A percentile compares a stretch with the other conserved stretches of the same genome.
These are phyloP conservation scores for Melastoma malabathricum DNA, from an alignment of 345 rosid species.

Conservation along the genomic window DNA sequence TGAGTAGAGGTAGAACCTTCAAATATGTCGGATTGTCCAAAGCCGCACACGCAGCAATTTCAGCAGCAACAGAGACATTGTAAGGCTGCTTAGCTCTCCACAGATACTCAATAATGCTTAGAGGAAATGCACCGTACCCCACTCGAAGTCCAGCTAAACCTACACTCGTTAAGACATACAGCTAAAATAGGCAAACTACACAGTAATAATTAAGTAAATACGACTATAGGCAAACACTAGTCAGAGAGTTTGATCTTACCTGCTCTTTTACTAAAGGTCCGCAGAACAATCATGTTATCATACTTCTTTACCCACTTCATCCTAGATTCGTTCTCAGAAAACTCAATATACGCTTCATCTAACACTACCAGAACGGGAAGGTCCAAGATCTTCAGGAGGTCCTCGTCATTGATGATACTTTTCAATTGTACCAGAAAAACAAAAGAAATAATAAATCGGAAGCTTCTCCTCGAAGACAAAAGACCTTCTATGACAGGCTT, in stretches of 20 bases:
- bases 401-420: constrained; percentile 70
- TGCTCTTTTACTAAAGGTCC: constrained; percentile 97
- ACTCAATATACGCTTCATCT: constrained; percentile 92
- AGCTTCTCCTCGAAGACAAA: too few species aligned
- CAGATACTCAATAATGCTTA: constrained; percentile 67
- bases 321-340: constrained; percentile 67
- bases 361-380: constrained; percentile 81
- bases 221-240: neutral
- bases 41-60: constrained; percentile 93
- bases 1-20: constrained; percentile 26
- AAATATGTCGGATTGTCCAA: constrained; percentile 60
- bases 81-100: constrained; percentile 97
- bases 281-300: constrained; percentile 82
- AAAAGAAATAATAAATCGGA: too few species aligned
- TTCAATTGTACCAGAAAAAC: neutral
- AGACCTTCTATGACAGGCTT: neutral
- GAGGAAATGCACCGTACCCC: constrained; percentile 93
- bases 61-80: constrained; percentile 91
- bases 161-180: constrained; percentile 11
- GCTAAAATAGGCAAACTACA: too few species aligned
- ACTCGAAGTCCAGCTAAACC: constrained; percentile 88
- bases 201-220: neutral
- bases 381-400: constrained; percentile 59
- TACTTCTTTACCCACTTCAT: constrained; percentile 94
- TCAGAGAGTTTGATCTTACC: constrained; percentile 27